Base-by-base conservation (phyloP, 2,329 filamentous ascomycete genomes). In the Trichophyton verrucosum region DNA sequence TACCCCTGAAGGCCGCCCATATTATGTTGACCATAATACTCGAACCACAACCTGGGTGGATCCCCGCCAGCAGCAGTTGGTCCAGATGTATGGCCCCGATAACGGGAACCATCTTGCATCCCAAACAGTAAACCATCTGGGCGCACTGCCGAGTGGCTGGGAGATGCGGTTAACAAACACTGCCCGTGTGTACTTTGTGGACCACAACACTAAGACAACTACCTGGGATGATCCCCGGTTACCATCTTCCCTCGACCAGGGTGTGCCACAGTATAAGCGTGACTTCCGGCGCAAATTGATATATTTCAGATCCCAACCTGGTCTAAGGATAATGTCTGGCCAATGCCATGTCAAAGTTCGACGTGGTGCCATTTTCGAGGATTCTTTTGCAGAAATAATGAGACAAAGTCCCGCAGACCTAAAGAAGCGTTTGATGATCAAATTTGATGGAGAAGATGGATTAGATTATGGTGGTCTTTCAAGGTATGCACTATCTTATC, bases 121-220 rank as follows among this genome's bases (percentile, higher is more conserved):
- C 59, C 94, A 99, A 75, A 92, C 94, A 0, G 94, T 99, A 1
- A 97, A 94, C 1, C 94, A 99, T 73, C 82, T 99, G 53, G 94
- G 94, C 3, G 94, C 94, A 27, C 76, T 99, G 56, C 94, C 94
- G 2, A 97, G 94, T 70, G 94, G 94, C 2, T 99, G 94, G 94
- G 94, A 99, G 80, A 99, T 99, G 94, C 89, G 94, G 63, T 85
- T 99, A 58, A 99, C 94, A 59, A 97, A 99, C 75, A 99, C 94
- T 13, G 94, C 94, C 30, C 84, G 94, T 62, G 94, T 99, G 15
- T 99, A 99, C 77, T 99, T 99, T 74, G 94, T 99, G 51, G 94
- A 99, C 70, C 94, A 99, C 78, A 99, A 99, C 77, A 99, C 94
- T 51, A 99, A 99, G 80, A 99, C 94, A 0, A 99, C 94, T 2